Conservation (phyloP, 768 basidiomycete species). For the Candolleomyces efflorescens region DNA sequence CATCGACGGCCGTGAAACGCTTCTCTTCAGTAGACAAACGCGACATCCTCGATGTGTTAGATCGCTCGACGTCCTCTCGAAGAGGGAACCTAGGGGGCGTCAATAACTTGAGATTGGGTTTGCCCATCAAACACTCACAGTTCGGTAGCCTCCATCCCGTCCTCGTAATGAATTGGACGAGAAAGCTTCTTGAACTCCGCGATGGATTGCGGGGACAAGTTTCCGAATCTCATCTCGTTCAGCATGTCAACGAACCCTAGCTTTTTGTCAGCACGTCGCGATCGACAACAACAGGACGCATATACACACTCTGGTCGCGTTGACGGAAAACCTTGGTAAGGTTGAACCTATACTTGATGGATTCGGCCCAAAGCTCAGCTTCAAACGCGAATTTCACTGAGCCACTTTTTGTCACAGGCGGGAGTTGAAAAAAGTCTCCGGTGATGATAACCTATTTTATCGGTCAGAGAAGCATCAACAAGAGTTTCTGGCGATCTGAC, state of each 20-base stretch:
- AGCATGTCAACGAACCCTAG: slow-evolving; percentile 93
- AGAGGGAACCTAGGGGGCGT: slow-evolving; percentile 68
- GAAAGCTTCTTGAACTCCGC: slow-evolving; percentile 65
- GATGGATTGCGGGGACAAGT: slow-evolving; percentile 60
- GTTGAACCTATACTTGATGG: slow-evolving; percentile 82
- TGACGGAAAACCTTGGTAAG: slow-evolving; percentile 95
- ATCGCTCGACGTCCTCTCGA: slow-evolving; percentile 85
- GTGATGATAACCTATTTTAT: slow-evolving; percentile 73
- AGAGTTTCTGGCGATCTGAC: slow-evolving; percentile 26
- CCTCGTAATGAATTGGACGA: slow-evolving; percentile 67
- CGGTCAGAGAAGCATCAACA: neutral
- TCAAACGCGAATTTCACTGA: slow-evolving; percentile 89
- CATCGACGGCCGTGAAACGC: slow-evolving; percentile 57
- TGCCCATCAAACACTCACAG: slow-evolving; percentile 47
- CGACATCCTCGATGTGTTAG: slow-evolving; percentile 70
- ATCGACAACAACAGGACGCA: neutral
- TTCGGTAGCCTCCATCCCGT: slow-evolving; percentile 87
- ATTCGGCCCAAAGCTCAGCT: slow-evolving; percentile 68
- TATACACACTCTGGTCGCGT: slow-evolving; percentile 71
- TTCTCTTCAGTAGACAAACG: slow-evolving; percentile 50
- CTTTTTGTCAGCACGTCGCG: neutral
- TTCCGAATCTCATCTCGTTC: slow-evolving; percentile 97
- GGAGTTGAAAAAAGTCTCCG: slow-evolving; percentile 98
- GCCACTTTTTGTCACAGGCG: slow-evolving; percentile 75
- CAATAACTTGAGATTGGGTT: neutral